Percentiles rank a stretch among this genome's conserved stretches.
Evolutionary conservation across 352 stramenopile species (phyloP).

Genomic region (Pythium angustatum): DNA sequence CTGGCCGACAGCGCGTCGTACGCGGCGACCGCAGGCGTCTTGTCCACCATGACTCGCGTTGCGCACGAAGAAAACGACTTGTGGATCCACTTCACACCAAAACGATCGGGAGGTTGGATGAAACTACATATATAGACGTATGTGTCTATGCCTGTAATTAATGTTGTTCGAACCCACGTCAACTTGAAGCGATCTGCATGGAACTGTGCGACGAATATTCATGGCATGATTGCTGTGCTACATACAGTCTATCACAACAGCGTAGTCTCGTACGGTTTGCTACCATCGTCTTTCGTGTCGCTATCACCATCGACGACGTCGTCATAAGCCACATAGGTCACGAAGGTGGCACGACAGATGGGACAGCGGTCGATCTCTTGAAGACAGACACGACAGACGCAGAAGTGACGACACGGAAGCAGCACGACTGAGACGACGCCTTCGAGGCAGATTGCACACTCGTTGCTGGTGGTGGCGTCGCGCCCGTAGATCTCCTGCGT

Average conservation of each 20-base stretch:
- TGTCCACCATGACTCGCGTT: constrained; percentile 9
- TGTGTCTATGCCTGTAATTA: not conserved
- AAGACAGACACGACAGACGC: constrained; percentile 63
- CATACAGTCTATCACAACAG: too few species aligned
- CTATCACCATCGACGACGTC: not conserved
- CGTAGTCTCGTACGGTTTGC: too few species aligned
- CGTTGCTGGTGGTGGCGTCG: constrained; percentile 28
- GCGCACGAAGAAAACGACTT: not conserved
- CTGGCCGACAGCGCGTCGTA: constrained; percentile 63
- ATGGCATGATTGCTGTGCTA: too few species aligned
- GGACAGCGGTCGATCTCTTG: constrained; percentile 73
- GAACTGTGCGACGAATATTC: too few species aligned
- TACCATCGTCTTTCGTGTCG: not conserved
- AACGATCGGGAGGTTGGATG: not conserved
- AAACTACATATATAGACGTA: constrained; percentile 20
- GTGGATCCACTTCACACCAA: not conserved
- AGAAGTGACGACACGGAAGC: constrained; percentile 67
- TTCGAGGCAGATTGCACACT: constrained; percentile 75
- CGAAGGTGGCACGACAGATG: constrained; percentile 65
- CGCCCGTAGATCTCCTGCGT: constrained; percentile 59
- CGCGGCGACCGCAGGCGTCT: not conserved
- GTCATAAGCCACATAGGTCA: constrained; percentile 50
- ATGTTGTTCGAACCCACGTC: constrained; percentile 11
- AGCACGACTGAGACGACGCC: constrained; percentile 39
- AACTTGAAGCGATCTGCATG: not conserved